Evolutionary conservation across 2,329 filamentous ascomycete species (phyloP).

Genomic region (Alternaria sp.): DNA sequence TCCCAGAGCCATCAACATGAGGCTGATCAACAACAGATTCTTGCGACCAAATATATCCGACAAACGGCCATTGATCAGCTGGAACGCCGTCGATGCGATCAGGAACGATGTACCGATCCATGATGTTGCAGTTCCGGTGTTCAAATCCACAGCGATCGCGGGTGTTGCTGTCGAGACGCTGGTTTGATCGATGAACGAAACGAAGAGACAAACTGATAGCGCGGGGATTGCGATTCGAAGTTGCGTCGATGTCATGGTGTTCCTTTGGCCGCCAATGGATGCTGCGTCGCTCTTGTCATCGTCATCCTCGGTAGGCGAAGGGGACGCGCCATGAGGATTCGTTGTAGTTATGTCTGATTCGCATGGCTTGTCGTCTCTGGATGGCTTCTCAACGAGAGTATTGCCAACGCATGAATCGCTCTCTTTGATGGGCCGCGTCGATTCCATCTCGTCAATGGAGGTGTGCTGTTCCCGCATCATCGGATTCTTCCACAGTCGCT

Average conservation of each 20-base stretch:
- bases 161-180: conserved; percentile 55
- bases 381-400: not conserved
- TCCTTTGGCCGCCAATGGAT: conserved; percentile 54
- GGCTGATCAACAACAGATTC: conserved; percentile 57
- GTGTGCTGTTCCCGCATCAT: not conserved
- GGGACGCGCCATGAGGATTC: not conserved
- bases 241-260: conserved; percentile 61
- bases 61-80: conserved; percentile 68
- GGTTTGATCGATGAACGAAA: conserved; percentile 65
- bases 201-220: conserved; percentile 61
- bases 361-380: not conserved
- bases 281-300: conserved; percentile 17
- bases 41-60: conserved; percentile 64
- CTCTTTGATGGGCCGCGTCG: not conserved
- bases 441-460: not conserved
- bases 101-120: conserved; percentile 62
- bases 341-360: not conserved
- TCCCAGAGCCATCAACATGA: conserved; percentile 61
- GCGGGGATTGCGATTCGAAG: conserved; percentile 60
- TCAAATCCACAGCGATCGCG: conserved; percentile 44
- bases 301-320: not conserved
- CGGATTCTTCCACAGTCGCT: not conserved
- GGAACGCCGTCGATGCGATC: conserved; percentile 67
- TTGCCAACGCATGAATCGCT: not conserved
- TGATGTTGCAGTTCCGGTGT: conserved; percentile 57